Base-by-base conservation (phyloP, 176 grass and related monocot genomes). In the Poa annua region DNA sequence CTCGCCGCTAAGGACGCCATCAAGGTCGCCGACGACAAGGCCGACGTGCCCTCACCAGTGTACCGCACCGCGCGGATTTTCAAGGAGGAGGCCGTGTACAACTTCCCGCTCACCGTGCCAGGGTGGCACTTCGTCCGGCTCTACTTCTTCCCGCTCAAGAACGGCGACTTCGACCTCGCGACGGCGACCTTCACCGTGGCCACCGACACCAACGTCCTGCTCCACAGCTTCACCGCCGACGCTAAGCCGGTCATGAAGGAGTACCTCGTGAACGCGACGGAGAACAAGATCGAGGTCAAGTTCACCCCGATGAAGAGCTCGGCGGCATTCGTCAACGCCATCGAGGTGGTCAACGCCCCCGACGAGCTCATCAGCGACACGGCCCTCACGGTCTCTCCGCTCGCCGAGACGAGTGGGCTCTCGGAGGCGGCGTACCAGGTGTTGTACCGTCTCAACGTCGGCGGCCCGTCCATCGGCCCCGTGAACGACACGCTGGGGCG, bases 321-420 rank as follows among this genome's bases (percentile, higher is more conserved):
- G 11, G 92, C 76, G 4, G 96, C 96, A 32, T 98, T 98, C 87
- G 82, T 98, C 26, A 98, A 98, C 75, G 96, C 75, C 73, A 91
- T 98, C 66, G 96, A 98, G 87, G 90, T 98, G 29, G 92, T 98
- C 39, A 91, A 92, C 75, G 92, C 92, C 6, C 96, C 92, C 38
- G 89, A 91, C 76, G 61, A 82, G 55, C 79, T 98, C 75, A 33
- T 98, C 76, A 81, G 85, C 14, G 76, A 95, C 85, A 26, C 73
- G 17, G 96, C 92, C 24, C 35, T 94, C 2, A 42, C 82, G 26
- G 38, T 98, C 5, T 36, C 54, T 2, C 96, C 95, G 4, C 54
- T 93, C 10, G 96, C 87, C 1, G 79, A 88, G 79, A 64, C 19
- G 0, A 41, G 4, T 5, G 92, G 92, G 16, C 88, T 98, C 14